Conservation (phyloP, 2,329 filamentous ascomycete species). For the Bimuria novae-zelandiae region DNA sequence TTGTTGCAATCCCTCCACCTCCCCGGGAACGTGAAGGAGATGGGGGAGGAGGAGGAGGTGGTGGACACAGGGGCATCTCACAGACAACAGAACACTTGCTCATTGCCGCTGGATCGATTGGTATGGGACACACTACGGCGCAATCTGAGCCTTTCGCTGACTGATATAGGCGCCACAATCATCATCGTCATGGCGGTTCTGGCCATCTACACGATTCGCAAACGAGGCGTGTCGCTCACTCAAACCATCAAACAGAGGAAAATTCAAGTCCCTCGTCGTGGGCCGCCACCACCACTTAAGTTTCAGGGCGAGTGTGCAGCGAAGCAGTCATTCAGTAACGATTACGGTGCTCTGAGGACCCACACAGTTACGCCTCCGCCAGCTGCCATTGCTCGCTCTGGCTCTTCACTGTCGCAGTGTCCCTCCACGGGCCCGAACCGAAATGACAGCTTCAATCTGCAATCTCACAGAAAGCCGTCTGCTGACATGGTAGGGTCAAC, state of each 20-base stretch:
- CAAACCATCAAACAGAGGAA: slow-evolving; percentile 34
- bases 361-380: slow-evolving; percentile 33
- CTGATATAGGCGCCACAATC: slow-evolving; percentile 41
- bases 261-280: slow-evolving; percentile 26
- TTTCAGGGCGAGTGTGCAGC: slow-evolving; percentile 25
- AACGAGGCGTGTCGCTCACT: slow-evolving; percentile 40
- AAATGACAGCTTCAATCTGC: slow-evolving; percentile 36
- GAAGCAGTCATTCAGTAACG: slow-evolving; percentile 28
- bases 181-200: slow-evolving; percentile 44
- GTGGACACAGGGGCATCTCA: slow-evolving; percentile 36
- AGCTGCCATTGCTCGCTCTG: slow-evolving; percentile 30
- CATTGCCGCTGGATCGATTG: slow-evolving; percentile 49
- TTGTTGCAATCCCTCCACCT: slow-evolving; percentile 28
- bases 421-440: slow-evolving; percentile 34
- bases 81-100: slow-evolving; percentile 46
- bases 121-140: slow-evolving; percentile 18
- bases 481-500: slow-evolving; percentile 16
- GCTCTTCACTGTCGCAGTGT: slow-evolving; percentile 34
- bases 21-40: slow-evolving; percentile 1
- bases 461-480: neutral
- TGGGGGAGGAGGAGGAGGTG: neutral
- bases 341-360: slow-evolving; percentile 30
- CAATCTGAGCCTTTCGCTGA: slow-evolving; percentile 16
- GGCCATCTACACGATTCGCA: slow-evolving; percentile 45
- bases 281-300: slow-evolving; percentile 29